Evolutionary conservation across 441 rosid genomes (phyloP), one percentile per base, ranked within the genome.

Genomic region (Pelargonium myrrhifolium): DNA sequence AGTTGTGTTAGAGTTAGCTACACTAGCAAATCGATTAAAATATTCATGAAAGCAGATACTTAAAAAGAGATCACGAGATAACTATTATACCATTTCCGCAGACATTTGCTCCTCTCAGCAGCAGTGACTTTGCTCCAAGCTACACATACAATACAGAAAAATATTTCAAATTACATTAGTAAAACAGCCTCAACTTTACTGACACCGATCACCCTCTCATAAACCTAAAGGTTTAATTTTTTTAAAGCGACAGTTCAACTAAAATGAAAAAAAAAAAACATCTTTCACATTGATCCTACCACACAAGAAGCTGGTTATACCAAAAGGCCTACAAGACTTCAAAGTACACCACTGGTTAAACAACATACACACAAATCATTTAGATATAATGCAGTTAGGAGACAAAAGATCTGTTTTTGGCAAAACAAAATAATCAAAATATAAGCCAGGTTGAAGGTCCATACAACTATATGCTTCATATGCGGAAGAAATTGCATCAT

Each of bases 51-150:
- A 51, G 21, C 43, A 26, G 12, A 62, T 62, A 31, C 11, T 35
- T 24, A n/a, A 39, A 43, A 9, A 7, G 62, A 60, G 4, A 43
- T 14, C 55, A 51, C 22, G 24, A 64, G 14, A 39, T 18, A 74
- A 59, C 65, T 47, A 64, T 20, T 0, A 65, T 86, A 94, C 99
- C 99, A 94, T 79, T 79, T 87, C 67, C 94, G 78, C 67, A 94
- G 75, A 70, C 21, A 72, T 79, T 79, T 85, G 84, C 97, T 92
- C 85, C 99, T 88, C 72, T 89, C 94, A 65, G 80, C 78, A 69
- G 97, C 97, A 65, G 98, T 84, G 67, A 80, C 73, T 74, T 79
- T 92, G 81, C 99, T 92, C 98, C 99, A 94, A 69, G 93, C 99
- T 94, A 75, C 59, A 69, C 17, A 69, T 40, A 51, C 31, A 51